These are phyloP conservation scores for Galeopsis tetrahit DNA, from an alignment of 257 asterid genomes.

Conservation along the genomic window DNA sequence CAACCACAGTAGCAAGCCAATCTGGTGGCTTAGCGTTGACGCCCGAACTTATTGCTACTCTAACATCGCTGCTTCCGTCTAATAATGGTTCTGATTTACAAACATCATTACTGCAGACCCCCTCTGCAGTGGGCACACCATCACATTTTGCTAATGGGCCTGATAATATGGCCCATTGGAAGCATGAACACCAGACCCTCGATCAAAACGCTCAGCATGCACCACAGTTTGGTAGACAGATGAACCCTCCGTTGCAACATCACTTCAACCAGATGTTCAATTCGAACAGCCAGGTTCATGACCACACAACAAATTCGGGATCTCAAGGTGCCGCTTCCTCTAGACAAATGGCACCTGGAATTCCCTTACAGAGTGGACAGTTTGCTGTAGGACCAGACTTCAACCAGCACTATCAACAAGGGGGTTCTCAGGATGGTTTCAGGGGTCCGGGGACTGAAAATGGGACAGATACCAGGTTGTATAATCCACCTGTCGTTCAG, in stretches of 20 bases:
- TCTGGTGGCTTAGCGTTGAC: conserved; percentile 74
- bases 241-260: conserved; percentile 54
- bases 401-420: conserved; percentile 60
- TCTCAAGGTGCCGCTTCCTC: conserved; percentile 50
- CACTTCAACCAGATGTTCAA: conserved; percentile 47
- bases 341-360: conserved; percentile 44
- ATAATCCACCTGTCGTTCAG: conserved; percentile 57
- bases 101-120: conserved; percentile 39
- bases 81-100: conserved; percentile 53
- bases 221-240: conserved; percentile 55
- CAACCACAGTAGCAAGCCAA: conserved; percentile 55
- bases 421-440: conserved; percentile 45
- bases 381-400: conserved; percentile 45
- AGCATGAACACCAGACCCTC: conserved; percentile 45
- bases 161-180: conserved; percentile 61
- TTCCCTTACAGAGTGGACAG: conserved; percentile 53
- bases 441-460: conserved; percentile 53
- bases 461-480: conserved; percentile 58
- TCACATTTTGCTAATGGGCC: conserved; percentile 48
- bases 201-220: conserved; percentile 49
- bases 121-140: conserved; percentile 44
- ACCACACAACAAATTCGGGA: conserved; percentile 41
- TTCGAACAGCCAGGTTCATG: conserved; percentile 55
- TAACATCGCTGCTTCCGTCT: conserved; percentile 67
- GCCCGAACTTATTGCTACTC: conserved; percentile 90